phyloP scores from a whole-genome alignment of 2,329 filamentous ascomycete genomes.

The Onygenales sp. region DNA sequence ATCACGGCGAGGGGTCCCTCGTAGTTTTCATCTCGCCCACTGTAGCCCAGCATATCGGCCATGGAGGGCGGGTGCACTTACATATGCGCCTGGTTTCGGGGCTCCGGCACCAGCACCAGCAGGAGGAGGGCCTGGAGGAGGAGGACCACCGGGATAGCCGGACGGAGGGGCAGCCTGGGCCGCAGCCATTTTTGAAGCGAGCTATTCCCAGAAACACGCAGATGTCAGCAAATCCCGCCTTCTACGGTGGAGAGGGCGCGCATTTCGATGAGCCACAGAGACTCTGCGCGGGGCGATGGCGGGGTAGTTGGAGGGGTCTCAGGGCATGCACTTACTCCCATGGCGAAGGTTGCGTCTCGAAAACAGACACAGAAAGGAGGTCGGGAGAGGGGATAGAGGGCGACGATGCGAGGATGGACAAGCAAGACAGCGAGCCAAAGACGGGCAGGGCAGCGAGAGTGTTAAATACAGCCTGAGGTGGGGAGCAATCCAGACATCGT shows the following conservation, averaged over 20 bases:
- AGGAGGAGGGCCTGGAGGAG: constrained; percentile 18
- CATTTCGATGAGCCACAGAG: not conserved
- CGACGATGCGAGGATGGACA: too few species aligned
- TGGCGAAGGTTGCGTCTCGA: not conserved
- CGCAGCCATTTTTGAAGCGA: constrained; percentile 28
- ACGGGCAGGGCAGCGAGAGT: too few species aligned
- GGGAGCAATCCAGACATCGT: too few species aligned
- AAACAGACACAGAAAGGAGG: too few species aligned
- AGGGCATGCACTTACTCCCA: not conserved
- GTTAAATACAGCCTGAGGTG: too few species aligned
- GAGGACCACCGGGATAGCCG: constrained; percentile 30
- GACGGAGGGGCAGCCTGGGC: constrained; percentile 26
- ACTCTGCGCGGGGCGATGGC: not conserved
- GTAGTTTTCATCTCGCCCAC: not conserved
- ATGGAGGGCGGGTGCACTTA: constrained; percentile 32
- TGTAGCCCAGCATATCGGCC: not conserved
- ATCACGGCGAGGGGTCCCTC: not conserved
- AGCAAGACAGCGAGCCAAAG: too few species aligned
- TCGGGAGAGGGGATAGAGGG: too few species aligned
- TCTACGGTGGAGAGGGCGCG: not conserved
- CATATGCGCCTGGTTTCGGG: constrained; percentile 38
- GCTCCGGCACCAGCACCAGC: constrained; percentile 18
- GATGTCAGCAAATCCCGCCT: constrained; percentile 4
- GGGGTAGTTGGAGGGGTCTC: not conserved
- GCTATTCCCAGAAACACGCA: constrained; percentile 13